These are phyloP conservation scores for Solanum acaule DNA, from an alignment of 257 asterid genomes.

Conservation along the genomic window DNA sequence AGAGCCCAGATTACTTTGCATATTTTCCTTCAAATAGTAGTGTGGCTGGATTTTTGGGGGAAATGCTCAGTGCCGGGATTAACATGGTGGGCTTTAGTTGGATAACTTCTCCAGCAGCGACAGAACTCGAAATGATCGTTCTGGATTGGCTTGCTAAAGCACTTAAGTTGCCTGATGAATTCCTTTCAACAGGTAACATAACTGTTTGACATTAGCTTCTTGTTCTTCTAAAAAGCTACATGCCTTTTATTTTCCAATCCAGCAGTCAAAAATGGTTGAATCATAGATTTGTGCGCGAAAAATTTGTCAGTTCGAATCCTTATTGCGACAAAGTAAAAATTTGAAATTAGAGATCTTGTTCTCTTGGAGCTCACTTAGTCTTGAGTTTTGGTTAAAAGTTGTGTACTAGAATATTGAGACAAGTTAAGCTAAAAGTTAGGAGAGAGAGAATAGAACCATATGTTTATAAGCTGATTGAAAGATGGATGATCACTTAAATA, in stretches of 20 bases:
- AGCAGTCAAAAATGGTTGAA: neutral
- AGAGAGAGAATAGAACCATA: neutral
- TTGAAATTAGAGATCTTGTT: neutral
- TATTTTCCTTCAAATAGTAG: constrained; percentile 84
- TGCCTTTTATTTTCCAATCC: neutral
- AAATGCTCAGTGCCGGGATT: constrained; percentile 92
- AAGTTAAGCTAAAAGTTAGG: neutral
- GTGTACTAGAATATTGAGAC: neutral
- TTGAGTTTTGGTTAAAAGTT: neutral
- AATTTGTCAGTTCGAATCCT: neutral
- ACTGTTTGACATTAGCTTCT: neutral
- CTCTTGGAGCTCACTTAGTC: neutral
- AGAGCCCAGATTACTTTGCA: constrained; percentile 84
- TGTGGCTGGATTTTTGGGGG: constrained; percentile 86
- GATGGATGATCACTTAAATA: neutral
- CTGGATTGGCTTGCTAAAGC: constrained; percentile 95
- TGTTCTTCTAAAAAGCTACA: neutral
- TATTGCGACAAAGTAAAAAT: neutral
- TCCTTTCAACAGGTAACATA: constrained; percentile 56
- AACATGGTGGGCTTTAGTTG: constrained; percentile 97
- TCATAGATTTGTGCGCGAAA: neutral
- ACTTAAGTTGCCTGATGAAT: constrained; percentile 59
- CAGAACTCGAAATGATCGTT: constrained; percentile 88
- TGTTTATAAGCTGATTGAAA: neutral
- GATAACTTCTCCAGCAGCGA: constrained; percentile 97